phyloP scores from a whole-genome alignment of 805 yeast species.

The Wickerhamiella allomyrinae region DNA sequence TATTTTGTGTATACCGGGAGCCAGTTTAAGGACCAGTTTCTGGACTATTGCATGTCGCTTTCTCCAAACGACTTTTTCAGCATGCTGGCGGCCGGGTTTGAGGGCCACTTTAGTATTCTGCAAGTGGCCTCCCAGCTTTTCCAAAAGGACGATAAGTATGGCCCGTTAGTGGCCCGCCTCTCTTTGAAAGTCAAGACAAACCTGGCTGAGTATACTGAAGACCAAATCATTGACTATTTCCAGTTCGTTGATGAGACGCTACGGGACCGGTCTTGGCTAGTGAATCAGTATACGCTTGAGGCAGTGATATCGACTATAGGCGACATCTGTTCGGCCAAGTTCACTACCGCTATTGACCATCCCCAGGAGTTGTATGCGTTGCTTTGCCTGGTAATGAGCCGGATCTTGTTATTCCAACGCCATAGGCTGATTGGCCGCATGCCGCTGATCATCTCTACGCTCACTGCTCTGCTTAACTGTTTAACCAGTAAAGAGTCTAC shows the following conservation, averaged over 20 bases:
- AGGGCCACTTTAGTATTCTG: slow-evolving; percentile 3
- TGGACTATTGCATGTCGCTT: slow-evolving; percentile 6
- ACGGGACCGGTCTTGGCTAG: slow-evolving; percentile 38
- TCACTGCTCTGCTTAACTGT: slow-evolving; percentile 38
- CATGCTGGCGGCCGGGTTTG: slow-evolving; percentile 5
- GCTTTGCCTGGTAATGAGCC: slow-evolving; percentile 40
- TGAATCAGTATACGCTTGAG: slow-evolving; percentile 57
- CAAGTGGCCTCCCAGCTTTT: background rate
- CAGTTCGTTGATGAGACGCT: slow-evolving; percentile 30
- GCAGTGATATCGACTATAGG: slow-evolving; percentile 31
- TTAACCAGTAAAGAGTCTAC: slow-evolving; percentile 22
- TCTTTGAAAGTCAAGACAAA: background rate
- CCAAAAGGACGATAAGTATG: background rate
- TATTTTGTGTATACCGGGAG: slow-evolving; percentile 7
- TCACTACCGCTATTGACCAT: slow-evolving; percentile 4
- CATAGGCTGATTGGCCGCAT: slow-evolving; percentile 56
- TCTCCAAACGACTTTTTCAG: slow-evolving; percentile 1
- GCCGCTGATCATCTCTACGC: slow-evolving; percentile 42
- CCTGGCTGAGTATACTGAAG: background rate
- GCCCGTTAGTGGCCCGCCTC: background rate
- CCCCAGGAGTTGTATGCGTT: slow-evolving; percentile 25
- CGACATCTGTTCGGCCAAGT: slow-evolving; percentile 14
- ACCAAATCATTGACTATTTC: slow-evolving; percentile 15
- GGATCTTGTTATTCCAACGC: slow-evolving; percentile 52
- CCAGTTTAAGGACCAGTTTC: slow-evolving; percentile 5